phyloP scores from a whole-genome alignment of 78 protist species.

The Anaeramoeba ignava region DNA sequence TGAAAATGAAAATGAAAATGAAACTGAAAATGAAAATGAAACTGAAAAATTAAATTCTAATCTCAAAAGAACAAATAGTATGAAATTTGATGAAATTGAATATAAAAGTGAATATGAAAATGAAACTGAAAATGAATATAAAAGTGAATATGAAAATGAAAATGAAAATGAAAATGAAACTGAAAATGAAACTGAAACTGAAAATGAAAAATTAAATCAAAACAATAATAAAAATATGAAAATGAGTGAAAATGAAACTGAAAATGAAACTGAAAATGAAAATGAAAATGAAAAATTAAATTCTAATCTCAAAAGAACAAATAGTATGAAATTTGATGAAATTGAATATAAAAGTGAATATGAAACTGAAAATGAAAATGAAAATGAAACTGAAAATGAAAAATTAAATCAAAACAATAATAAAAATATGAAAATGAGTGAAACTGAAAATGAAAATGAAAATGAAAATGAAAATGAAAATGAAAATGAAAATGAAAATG shows the following conservation, averaged over 20 bases:
- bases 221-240: neutral
- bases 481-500: neutral
- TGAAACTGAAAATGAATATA: neutral
- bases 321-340: too few relatives aligned
- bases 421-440: too few relatives aligned
- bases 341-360: too few relatives aligned
- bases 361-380: neutral
- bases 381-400: neutral
- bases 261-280: neutral
- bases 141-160: neutral
- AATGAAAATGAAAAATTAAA: neutral
- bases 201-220: neutral
- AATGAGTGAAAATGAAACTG: neutral
- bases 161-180: neutral
- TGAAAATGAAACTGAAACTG: neutral
- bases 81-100: neutral
- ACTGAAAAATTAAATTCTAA: neutral
- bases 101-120: neutral
- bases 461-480: neutral
- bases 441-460: too few relatives aligned
- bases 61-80: neutral
- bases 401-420: neutral
- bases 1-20: neutral
- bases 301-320: neutral
- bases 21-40: neutral